These are phyloP conservation scores for Paralagenidium karlingii DNA, from an alignment of 352 stramenopile species.

Conservation along the genomic window DNA sequence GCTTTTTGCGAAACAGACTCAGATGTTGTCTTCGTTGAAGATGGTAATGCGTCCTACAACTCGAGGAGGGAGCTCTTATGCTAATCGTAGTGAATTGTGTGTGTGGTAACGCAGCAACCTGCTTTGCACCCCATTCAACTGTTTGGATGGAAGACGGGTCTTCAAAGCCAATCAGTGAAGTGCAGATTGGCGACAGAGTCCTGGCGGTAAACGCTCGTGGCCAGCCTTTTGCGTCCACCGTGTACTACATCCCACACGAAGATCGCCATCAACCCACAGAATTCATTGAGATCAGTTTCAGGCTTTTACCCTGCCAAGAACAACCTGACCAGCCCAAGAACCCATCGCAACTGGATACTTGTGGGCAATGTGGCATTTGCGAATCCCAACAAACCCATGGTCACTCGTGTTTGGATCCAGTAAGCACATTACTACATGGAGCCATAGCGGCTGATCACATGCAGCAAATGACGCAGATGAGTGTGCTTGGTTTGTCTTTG, in stretches of 20 bases:
- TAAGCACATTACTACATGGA: no score
- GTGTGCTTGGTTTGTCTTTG: no score
- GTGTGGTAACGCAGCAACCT: conserved; percentile 17
- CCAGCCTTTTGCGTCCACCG: conserved; percentile 20
- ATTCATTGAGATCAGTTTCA: no score
- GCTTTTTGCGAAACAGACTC: conserved; percentile 37
- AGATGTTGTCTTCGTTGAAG: conserved; percentile 27
- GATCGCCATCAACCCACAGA: conserved; percentile 4
- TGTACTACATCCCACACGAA: conserved; percentile 62
- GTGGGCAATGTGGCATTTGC: no score
- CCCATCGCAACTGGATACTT: no score
- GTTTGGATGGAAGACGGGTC: conserved; percentile 15
- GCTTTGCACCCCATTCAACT: conserved; percentile 35
- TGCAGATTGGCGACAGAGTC: conserved; percentile 33
- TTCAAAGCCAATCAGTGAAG: conserved; percentile 14
- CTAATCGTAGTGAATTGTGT: background rate
- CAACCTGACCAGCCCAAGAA: no score
- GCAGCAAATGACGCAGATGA: no score
- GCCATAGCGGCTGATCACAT: no score
- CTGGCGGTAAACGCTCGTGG: conserved; percentile 27
- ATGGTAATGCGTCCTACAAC: conserved; percentile 13
- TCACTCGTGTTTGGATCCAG: no score
- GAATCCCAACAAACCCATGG: no score
- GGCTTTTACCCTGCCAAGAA: no score
- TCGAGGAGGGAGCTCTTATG: background rate